Evolutionary conservation across 75 land plant genomes (phyloP).

Genomic region (Cupressus sempervirens): DNA sequence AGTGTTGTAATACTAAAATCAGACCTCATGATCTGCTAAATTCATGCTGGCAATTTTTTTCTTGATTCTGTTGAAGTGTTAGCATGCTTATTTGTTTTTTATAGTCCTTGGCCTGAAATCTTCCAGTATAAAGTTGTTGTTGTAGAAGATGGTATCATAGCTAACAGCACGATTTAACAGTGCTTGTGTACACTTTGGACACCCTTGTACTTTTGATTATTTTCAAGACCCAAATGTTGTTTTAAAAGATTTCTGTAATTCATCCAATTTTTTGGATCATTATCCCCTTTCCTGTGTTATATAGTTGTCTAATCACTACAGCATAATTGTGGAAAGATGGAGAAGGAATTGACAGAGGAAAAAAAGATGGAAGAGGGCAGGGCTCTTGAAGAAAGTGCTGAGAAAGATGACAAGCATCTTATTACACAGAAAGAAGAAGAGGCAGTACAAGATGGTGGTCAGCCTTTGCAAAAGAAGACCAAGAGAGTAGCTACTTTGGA

Average conservation of each 20-base stretch:
- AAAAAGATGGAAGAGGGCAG: background rate
- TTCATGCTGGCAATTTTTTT: too few relatives aligned
- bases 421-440: background rate
- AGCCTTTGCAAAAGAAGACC: conserved; percentile 16
- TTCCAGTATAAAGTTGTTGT: background rate
- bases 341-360: background rate
- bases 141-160: background rate
- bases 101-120: too few relatives aligned
- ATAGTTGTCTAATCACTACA: background rate
- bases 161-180: background rate
- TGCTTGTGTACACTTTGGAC: background rate
- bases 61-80: too few relatives aligned
- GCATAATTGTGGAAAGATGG: background rate
- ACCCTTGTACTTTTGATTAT: background rate
- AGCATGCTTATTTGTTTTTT: too few relatives aligned
- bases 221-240: background rate
- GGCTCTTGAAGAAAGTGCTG: background rate
- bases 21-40: too few relatives aligned
- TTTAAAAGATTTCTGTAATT: too few relatives aligned
- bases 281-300: too few relatives aligned
- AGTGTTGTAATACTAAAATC: too few relatives aligned
- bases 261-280: background rate
- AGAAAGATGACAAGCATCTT: background rate
- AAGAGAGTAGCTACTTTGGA: conserved; percentile 51
- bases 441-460: background rate